A percentile compares a stretch with the other conserved stretches of the same genome.
Evolutionary conservation across 108 stramenopile genomes (phyloP).

Genomic region (Cyclotella sp.): DNA sequence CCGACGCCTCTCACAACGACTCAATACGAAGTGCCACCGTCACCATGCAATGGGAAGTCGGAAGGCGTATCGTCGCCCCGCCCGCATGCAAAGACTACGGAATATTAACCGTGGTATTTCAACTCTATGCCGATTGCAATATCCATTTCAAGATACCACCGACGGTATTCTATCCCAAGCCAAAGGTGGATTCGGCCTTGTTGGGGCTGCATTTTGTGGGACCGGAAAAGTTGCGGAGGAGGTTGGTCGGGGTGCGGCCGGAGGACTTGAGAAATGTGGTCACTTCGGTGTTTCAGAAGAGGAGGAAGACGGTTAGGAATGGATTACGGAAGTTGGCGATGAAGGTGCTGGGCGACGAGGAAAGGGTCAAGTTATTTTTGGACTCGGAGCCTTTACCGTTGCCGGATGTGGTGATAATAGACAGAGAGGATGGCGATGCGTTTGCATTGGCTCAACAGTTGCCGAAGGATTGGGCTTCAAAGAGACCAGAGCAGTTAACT

Average conservation of each 20-base stretch:
- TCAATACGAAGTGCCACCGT: conserved; percentile 91
- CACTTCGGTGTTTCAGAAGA: conserved; percentile 91
- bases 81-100: conserved; percentile 91
- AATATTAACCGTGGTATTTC: conserved; percentile 95
- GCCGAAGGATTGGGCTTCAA: conserved; percentile 82
- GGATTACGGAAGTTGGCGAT: conserved; percentile 80
- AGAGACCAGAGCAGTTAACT: conserved; percentile 93
- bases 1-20: conserved; percentile 90
- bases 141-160: conserved; percentile 97
- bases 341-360: conserved; percentile 47
- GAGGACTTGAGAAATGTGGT: conserved; percentile 83
- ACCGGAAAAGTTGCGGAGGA: conserved; percentile 53
- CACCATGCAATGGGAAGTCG: conserved; percentile 98
- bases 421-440: conserved; percentile 62
- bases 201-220: conserved; percentile 92
- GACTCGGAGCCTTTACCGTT: conserved; percentile 64
- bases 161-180: conserved; percentile 97
- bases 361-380: conserved; percentile 51
- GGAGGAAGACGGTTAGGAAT: conserved; percentile 95
- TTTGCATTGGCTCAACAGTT: conserved; percentile 79
- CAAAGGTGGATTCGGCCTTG: conserved; percentile 95
- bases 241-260: conserved; percentile 85
- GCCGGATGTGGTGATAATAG: conserved; percentile 53
- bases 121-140: conserved; percentile 84
- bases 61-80: conserved; percentile 86